Evolutionary conservation across 2,329 filamentous ascomycete genomes (phyloP).

Genomic region (Neonectria coccinea): DNA sequence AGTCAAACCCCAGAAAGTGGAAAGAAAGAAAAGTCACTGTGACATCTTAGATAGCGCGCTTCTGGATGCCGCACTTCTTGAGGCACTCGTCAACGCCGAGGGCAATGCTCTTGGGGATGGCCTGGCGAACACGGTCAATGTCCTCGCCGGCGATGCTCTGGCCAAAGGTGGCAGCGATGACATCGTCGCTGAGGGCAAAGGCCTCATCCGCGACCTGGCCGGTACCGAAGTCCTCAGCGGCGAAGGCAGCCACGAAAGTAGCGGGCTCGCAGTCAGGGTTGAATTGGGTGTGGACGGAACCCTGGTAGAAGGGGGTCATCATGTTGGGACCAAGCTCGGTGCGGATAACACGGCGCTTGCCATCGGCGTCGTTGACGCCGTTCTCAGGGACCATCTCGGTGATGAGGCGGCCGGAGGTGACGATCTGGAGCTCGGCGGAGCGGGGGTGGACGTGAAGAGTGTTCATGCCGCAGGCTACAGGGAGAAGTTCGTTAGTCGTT

Average conservation of each 20-base stretch:
- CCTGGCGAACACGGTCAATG: constrained; percentile 56
- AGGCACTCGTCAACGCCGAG: constrained; percentile 66
- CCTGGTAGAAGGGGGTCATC: constrained; percentile 67
- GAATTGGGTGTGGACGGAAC: constrained; percentile 66
- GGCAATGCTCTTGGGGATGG: constrained; percentile 61
- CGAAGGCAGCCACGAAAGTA: constrained; percentile 63
- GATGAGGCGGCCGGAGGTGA: constrained; percentile 61
- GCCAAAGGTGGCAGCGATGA: constrained; percentile 61
- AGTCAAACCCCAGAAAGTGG: too few relatives aligned
- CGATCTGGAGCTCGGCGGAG: constrained; percentile 64
- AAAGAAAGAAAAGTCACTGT: not conserved
- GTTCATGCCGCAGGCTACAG: constrained; percentile 65
- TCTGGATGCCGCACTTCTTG: constrained; percentile 47
- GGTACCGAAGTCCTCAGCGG: constrained; percentile 64
- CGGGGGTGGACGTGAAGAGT: constrained; percentile 68
- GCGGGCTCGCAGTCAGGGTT: constrained; percentile 66
- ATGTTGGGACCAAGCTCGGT: constrained; percentile 57
- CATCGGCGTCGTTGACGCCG: constrained; percentile 53
- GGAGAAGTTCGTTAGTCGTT: constrained; percentile 31
- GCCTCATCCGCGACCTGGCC: constrained; percentile 63
- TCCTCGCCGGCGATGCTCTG: constrained; percentile 59
- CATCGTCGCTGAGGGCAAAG: constrained; percentile 59
- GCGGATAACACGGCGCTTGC: constrained; percentile 57
- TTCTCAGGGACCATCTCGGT: constrained; percentile 67
- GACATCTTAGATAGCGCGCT: constrained; percentile 51